These are phyloP conservation scores for Epithele typhae DNA, from an alignment of 768 basidiomycete species.

Conservation along the genomic window DNA sequence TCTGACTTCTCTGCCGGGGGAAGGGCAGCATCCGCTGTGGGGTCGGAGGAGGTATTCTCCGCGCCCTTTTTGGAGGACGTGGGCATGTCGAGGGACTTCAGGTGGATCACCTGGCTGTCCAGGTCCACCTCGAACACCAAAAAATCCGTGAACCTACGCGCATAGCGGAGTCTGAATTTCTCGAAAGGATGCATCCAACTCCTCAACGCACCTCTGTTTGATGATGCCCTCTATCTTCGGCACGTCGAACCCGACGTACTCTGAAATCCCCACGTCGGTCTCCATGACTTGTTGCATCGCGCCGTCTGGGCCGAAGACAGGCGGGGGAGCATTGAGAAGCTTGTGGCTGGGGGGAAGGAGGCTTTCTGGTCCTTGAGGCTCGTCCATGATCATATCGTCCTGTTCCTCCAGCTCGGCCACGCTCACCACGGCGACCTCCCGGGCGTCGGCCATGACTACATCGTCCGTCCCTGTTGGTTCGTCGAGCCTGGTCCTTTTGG, in stretches of 20 bases:
- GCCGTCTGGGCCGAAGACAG: constrained; percentile 44
- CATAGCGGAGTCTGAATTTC: not conserved
- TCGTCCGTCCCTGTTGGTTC: constrained; percentile 13
- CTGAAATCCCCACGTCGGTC: constrained; percentile 85
- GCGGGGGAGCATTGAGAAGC: constrained; percentile 56
- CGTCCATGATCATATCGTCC: constrained; percentile 1
- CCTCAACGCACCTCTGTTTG: constrained; percentile 76
- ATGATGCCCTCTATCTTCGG: constrained; percentile 87
- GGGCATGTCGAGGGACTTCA: constrained; percentile 77
- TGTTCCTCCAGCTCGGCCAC: constrained; percentile 9
- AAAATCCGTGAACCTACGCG: constrained; percentile 89
- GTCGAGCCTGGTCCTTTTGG: constrained; percentile 37
- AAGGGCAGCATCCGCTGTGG: constrained; percentile 1
- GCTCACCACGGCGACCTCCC: constrained; percentile 9
- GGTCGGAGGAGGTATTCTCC: constrained; percentile 11
- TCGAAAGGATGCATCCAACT: not conserved
- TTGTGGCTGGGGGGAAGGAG: constrained; percentile 70
- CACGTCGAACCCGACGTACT: constrained; percentile 70
- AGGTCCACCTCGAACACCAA: constrained; percentile 88
- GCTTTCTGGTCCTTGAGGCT: constrained; percentile 13
- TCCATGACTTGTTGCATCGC: constrained; percentile 61
- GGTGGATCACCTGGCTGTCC: constrained; percentile 72
- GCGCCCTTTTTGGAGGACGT: constrained; percentile 43
- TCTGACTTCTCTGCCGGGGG: not conserved
- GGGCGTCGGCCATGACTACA: constrained; percentile 12